Percentiles rank a stretch among this genome's conserved stretches.
Conservation (phyloP, 1,139 yeast genomes). For the Scheffersomyces parashehatae region DNA sequence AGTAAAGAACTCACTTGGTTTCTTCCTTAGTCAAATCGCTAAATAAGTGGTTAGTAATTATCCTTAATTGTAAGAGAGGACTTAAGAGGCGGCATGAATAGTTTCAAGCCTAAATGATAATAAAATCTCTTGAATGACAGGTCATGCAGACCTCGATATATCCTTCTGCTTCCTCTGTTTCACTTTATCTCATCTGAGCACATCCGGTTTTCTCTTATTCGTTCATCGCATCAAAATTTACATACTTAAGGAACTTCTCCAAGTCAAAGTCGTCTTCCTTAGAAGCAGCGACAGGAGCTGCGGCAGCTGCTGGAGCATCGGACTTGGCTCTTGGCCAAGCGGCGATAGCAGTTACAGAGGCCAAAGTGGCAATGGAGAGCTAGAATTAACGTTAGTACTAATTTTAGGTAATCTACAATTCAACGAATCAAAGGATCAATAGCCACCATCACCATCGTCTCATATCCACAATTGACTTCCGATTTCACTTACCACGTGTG, state of each 20-base stretch:
- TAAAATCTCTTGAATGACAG: too few species aligned
- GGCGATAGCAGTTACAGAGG: constrained; percentile 46
- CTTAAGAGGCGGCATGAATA: too few species aligned
- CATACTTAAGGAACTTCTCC: constrained; percentile 60
- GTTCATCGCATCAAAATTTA: constrained; percentile 13
- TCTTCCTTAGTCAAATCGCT: constrained; percentile 49
- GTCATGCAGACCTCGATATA: too few species aligned
- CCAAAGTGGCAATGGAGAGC: constrained; percentile 49
- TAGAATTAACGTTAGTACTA: constrained; percentile 9
- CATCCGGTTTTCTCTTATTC: neutral
- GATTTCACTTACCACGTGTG: constrained; percentile 55
- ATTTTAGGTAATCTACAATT: neutral
- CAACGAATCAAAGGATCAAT: constrained; percentile 3
- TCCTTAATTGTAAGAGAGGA: neutral
- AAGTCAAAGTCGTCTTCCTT: constrained; percentile 61
- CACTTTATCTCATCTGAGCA: neutral
- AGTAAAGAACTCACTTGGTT: constrained; percentile 23
- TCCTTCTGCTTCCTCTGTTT: neutral
- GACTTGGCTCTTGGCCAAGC: constrained; percentile 42
- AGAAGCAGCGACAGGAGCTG: constrained; percentile 28
- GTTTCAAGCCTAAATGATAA: too few species aligned
- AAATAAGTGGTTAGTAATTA: constrained; percentile 25
- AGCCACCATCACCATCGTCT: neutral
- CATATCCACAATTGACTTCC: neutral
- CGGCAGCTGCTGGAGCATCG: constrained; percentile 26